phyloP scores from a whole-genome alignment of 805 yeast species.

The Kodamaea lidongshanica region DNA sequence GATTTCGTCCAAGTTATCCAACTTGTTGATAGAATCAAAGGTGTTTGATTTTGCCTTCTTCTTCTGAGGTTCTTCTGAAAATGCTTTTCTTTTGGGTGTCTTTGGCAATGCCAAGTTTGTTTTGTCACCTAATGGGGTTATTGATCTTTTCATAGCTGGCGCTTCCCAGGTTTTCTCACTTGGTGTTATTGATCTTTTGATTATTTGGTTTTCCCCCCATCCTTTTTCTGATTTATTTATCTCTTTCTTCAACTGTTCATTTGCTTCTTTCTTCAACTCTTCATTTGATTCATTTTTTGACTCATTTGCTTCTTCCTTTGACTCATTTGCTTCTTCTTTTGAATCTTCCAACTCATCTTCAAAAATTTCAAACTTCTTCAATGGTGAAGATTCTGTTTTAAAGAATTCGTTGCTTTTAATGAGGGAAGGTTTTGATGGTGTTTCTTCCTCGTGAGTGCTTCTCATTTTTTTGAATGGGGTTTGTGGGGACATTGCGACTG shows the following conservation, averaged over 20 bases:
- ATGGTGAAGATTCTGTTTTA: too few species aligned
- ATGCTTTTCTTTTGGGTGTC: constrained; percentile 19
- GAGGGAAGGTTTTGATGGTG: constrained; percentile 5
- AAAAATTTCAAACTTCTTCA: constrained; percentile 10
- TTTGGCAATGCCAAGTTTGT: constrained; percentile 18
- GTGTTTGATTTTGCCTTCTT: constrained; percentile 14
- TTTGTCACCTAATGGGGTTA: constrained; percentile 23
- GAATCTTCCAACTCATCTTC: constrained; percentile 9
- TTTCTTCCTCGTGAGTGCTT: not conserved
- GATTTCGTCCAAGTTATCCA: constrained; percentile 45
- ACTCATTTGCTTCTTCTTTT: not conserved
- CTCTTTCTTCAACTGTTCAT: too few species aligned
- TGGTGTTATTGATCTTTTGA: not conserved
- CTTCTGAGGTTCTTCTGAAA: constrained; percentile 30
- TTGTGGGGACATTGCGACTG: constrained; percentile 1
- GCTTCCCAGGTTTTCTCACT: constrained; percentile 1
- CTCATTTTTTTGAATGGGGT: not conserved
- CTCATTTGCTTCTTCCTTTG: not conserved
- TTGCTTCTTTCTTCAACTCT: too few species aligned
- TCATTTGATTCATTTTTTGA: too few species aligned
- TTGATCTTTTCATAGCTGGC: constrained; percentile 11
- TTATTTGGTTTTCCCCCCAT: too few species aligned
- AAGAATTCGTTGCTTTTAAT: constrained; percentile 2
- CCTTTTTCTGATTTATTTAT: too few species aligned
- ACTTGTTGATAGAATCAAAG: constrained; percentile 8